Evolutionary conservation across 768 basidiomycete genomes (phyloP).

Genomic region (Termitomyces sp.): DNA sequence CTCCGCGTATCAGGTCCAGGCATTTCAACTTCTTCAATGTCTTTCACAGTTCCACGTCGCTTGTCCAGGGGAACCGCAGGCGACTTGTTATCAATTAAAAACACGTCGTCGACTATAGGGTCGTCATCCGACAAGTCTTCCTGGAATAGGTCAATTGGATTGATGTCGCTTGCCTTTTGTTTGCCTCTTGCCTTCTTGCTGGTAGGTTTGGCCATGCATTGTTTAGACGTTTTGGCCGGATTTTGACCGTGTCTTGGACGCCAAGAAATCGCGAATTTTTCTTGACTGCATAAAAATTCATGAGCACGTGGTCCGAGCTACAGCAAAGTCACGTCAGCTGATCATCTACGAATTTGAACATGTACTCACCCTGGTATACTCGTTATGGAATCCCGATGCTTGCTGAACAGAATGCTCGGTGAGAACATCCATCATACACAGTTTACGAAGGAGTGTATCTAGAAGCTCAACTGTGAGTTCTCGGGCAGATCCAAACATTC

Average conservation of each 20-base stretch:
- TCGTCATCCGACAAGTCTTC: slow-evolving; percentile 24
- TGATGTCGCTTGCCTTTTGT: slow-evolving; percentile 21
- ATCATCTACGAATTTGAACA: background rate
- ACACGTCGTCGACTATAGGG: slow-evolving; percentile 13
- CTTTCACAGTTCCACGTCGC: background rate
- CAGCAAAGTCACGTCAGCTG: background rate
- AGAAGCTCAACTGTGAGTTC: slow-evolving; percentile 44
- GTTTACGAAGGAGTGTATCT: slow-evolving; percentile 61
- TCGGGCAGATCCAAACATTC: slow-evolving; percentile 51
- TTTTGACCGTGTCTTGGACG: slow-evolving; percentile 25
- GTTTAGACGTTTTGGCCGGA: slow-evolving; percentile 17
- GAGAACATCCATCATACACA: slow-evolving; percentile 48
- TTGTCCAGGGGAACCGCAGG: background rate
- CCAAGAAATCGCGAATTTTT: slow-evolving; percentile 25
- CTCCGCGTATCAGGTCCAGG: background rate
- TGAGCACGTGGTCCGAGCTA: slow-evolving; percentile 31
- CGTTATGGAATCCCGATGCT: slow-evolving; percentile 39
- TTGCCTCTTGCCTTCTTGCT: slow-evolving; percentile 23
- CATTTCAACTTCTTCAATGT: background rate
- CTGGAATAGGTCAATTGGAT: slow-evolving; percentile 30
- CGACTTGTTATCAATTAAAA: background rate
- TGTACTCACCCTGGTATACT: slow-evolving; percentile 46
- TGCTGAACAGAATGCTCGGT: slow-evolving; percentile 38
- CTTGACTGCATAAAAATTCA: slow-evolving; percentile 20
- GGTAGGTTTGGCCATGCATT: slow-evolving; percentile 12